A percentile compares a stretch with the other conserved stretches of the same genome.
These are phyloP conservation scores for Golubevia sp. DNA, from an alignment of 1,284 basidiomycete species.

Conservation along the genomic window DNA sequence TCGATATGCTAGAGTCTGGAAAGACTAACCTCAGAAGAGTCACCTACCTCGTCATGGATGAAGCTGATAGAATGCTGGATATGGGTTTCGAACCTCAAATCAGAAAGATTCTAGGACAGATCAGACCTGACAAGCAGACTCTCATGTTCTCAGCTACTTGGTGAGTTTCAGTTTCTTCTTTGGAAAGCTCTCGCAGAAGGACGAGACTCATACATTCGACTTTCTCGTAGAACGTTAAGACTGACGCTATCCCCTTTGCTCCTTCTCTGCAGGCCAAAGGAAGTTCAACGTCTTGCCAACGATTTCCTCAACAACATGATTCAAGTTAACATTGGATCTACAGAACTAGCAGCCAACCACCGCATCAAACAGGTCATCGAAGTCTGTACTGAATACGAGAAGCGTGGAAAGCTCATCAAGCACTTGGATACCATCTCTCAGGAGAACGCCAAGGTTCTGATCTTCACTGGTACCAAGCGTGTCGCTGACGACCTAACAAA, in stretches of 20 bases:
- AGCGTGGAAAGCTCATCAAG: conserved; percentile 56
- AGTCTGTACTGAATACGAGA: conserved; percentile 60
- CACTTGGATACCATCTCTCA: conserved; percentile 57
- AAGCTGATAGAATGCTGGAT: conserved; percentile 61
- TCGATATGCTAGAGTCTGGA: conserved; percentile 60
- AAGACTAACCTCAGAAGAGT: conserved; percentile 59
- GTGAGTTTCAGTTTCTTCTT: conserved; percentile 2
- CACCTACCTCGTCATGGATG: conserved; percentile 61
- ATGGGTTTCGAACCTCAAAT: conserved; percentile 63
- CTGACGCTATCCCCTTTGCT: neutral
- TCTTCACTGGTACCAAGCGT: conserved; percentile 60
- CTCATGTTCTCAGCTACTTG: conserved; percentile 62
- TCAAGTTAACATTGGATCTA: conserved; percentile 61
- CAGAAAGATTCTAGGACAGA: conserved; percentile 59
- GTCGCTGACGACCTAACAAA: conserved; percentile 58
- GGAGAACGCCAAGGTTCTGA: conserved; percentile 60
- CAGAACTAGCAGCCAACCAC: conserved; percentile 60
- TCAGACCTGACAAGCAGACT: conserved; percentile 61
- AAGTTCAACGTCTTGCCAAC: conserved; percentile 57
- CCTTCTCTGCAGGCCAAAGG: conserved; percentile 33
- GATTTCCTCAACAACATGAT: conserved; percentile 56
- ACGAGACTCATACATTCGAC: neutral
- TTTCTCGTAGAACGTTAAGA: too few species aligned
- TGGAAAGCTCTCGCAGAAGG: neutral
- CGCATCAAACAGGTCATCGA: conserved; percentile 60